Evolutionary conservation across 139 green algal species (phyloP), one percentile per base, ranked within the genome.

Genomic region (Chlamydomonas sphaeroides): DNA sequence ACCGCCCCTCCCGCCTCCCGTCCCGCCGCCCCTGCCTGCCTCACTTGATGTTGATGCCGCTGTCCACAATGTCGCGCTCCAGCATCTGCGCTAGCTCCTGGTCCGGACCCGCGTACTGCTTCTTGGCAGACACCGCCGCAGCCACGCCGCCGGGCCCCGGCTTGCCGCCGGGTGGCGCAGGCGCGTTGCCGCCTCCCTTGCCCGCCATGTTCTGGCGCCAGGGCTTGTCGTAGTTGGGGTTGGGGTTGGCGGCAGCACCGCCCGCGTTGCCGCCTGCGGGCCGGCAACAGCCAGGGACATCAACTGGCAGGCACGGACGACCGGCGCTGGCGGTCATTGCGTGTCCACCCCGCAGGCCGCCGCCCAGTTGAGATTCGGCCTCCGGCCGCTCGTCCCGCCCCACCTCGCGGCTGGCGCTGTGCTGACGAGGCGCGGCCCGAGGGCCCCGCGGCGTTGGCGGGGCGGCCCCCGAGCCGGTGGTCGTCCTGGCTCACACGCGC

Each of bases 21-120:
- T n/a, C n/a, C n/a, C n/a, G n/a, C n/a, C n/a, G n/a, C n/a, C n/a
- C n/a, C n/a, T n/a, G n/a, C n/a, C n/a, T n/a, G n/a, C n/a, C n/a
- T n/a, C 74, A 93, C 81, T 70, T 88, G 62, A 98, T 91, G 14
- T 86, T 89, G 38, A 92, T 93, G 51, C 74, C 90, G 15, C 48
- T 51, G 65, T 98, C 94, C 61, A 98, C 68, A 69, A 98, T 91
- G 66, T 98, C 96, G 0, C 91, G 76, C 75, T 93, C 87, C 80
- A 98, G 69, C 89, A 92, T 91, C 23, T 80, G 81, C 21, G 92
- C 92, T 39, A 98, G 85, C 77, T 97, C 94, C 48, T 87, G 73
- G 80, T 97, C 93, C 0, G 94, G 92, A 2, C 94, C 94, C 53
- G 87, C 61, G 84, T 95, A 95, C 65, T 92, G 74, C 59, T 62